Conservation (phyloP, 2,329 filamentous ascomycete species). For the Leptodontidium sp. region DNA sequence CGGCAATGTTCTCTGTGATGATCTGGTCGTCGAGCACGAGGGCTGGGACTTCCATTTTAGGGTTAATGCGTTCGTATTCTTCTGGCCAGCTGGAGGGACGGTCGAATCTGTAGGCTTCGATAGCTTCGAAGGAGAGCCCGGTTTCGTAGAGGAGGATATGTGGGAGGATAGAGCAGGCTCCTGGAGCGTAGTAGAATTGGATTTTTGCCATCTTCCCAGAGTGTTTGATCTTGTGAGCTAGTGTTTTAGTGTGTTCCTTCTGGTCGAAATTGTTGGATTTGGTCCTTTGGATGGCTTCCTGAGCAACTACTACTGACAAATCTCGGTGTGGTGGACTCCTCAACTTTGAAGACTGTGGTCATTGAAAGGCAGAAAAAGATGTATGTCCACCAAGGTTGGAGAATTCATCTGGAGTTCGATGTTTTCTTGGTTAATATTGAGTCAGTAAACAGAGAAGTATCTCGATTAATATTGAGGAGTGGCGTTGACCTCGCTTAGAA, state of each 20-base stretch:
- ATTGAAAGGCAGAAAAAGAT: too few species aligned
- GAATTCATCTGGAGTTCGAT: too few species aligned
- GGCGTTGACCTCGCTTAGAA: background rate
- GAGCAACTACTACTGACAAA: too few species aligned
- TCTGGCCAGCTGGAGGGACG: constrained; percentile 25
- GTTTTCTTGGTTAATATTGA: too few species aligned
- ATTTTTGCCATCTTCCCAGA: constrained; percentile 29
- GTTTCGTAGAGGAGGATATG: constrained; percentile 47
- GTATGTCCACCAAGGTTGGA: too few species aligned
- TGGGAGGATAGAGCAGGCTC: constrained; percentile 46
- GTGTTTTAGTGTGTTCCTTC: background rate
- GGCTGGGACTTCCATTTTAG: constrained; percentile 47
- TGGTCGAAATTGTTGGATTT: too few species aligned
- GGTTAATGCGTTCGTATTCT: constrained; percentile 44
- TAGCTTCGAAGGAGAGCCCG: constrained; percentile 36
- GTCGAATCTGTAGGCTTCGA: constrained; percentile 25
- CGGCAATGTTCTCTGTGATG: constrained; percentile 48
- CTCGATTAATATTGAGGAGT: too few species aligned
- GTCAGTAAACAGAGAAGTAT: too few species aligned
- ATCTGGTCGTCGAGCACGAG: constrained; percentile 42
- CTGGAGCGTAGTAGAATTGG: constrained; percentile 44
- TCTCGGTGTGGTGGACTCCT: too few species aligned
- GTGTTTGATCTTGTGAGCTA: background rate
- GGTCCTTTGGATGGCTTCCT: too few species aligned
- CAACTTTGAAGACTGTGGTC: too few species aligned